phyloP scores from a whole-genome alignment of 257 asterid genomes.

The Penstemon eatonii region DNA sequence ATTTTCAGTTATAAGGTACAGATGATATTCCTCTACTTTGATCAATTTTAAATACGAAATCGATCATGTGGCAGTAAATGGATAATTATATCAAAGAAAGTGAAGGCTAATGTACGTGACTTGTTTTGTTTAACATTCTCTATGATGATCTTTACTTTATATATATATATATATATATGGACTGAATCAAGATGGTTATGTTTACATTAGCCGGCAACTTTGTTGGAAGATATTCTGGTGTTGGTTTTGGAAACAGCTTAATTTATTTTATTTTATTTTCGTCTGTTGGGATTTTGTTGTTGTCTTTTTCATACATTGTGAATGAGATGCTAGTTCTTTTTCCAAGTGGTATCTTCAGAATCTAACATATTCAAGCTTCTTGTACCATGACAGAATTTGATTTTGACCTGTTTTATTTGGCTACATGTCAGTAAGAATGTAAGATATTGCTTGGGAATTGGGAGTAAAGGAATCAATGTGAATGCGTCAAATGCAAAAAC shows the following conservation, averaged over 20 bases:
- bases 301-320: conserved; percentile 7
- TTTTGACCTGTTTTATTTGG: background rate
- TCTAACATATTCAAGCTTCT: conserved; percentile 6
- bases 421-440: background rate
- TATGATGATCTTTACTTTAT: background rate
- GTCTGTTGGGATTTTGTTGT: conserved; percentile 14
- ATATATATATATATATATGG: background rate
- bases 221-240: background rate
- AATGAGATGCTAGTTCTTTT: background rate
- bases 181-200: background rate
- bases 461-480: too few relatives aligned
- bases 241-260: background rate
- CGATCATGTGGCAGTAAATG: background rate
- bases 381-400: background rate
- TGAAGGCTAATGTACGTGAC: background rate
- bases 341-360: conserved; percentile 11
- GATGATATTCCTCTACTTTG: background rate
- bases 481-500: too few relatives aligned
- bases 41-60: background rate
- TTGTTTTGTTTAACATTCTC: background rate
- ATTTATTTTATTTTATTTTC: background rate
- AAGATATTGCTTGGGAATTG: too few relatives aligned
- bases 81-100: conserved; percentile 2
- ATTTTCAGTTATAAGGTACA: conserved; percentile 26
- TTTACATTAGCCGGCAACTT: conserved; percentile 24